Base-by-base conservation (phyloP, 2,329 filamentous ascomycete genomes). In the Karstenula rhodostoma region DNA sequence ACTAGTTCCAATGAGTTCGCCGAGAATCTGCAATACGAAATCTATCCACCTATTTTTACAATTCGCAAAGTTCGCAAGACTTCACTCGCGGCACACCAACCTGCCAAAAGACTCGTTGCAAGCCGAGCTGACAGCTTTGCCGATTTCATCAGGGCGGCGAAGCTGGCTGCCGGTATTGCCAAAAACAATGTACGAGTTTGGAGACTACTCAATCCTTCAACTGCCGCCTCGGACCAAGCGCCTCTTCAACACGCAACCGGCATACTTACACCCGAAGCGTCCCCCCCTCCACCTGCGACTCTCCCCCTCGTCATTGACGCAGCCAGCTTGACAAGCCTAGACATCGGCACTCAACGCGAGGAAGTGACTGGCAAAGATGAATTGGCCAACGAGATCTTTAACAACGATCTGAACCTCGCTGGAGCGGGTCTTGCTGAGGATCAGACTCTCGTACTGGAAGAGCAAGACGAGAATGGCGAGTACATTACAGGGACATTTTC, bases 41-140 rank as follows among this genome's bases (percentile, higher is more conserved):
- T 93, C 43, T 88, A 93, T 70, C 95, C 94, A 4, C 93, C 92
- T 0, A 84, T 97, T 46, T 92, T 97, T 75, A 92, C 89, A 1
- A 84, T 98, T 61, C 88, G 96, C 73, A 93, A 94, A 67, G 82
- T 98, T 1, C 89, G 89, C 75, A 83, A 83, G 67, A 59, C 86
- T 1, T 81, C 87, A 40, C 85, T 89, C 69, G 79, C 84, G 1
- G 78, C 90, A 58, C 88, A 89, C 69, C 86, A 88, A 17, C 80
- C 86, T 5, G 88, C 93, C 0, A 83, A 87, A 5, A 85, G 86
- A 53, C 79, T 94, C 42, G 85, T 93, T 25, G 88, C 90, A 55
- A 95, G 92, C 72, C 87, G 89, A 64, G 87, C 87, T 52, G 88
- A 86, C 53, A 86, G 83, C 53, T 91, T 89, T 61, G 86, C 93